Percentiles rank a stretch among this genome's conserved stretches.
Conservation (phyloP, 2,329 filamentous ascomycete genomes). For the Aspergillus quadrilineatus region DNA sequence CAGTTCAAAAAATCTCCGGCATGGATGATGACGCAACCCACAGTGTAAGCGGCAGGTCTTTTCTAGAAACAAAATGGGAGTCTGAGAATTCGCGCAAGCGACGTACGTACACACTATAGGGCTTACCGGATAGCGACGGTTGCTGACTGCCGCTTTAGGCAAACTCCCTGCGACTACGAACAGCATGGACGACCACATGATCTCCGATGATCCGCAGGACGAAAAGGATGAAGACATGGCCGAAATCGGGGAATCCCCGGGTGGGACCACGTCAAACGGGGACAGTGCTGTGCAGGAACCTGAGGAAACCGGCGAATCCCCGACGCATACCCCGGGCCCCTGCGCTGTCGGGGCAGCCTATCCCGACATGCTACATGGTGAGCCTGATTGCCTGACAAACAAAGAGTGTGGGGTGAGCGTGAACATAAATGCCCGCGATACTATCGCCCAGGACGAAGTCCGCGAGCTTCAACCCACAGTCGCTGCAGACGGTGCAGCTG, state of each 20-base stretch:
- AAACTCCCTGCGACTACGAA: slow-evolving; percentile 21
- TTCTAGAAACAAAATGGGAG: slow-evolving; percentile 45
- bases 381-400: slow-evolving; percentile 7
- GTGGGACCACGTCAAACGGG: slow-evolving; percentile 22
- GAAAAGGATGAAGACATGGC: slow-evolving; percentile 8
- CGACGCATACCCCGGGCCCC: slow-evolving; percentile 14
- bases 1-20: slow-evolving; percentile 6
- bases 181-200: slow-evolving; percentile 15
- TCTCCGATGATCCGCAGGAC: slow-evolving; percentile 8
- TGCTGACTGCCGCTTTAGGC: slow-evolving; percentile 19
- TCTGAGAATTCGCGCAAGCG: slow-evolving; percentile 29
- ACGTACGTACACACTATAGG: slow-evolving; percentile 23
- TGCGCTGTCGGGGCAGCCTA: slow-evolving; percentile 18
- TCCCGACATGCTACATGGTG: slow-evolving; percentile 24
- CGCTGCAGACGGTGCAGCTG: background rate
- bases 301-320: slow-evolving; percentile 18
- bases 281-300: slow-evolving; percentile 12
- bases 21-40: background rate
- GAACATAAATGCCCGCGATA: slow-evolving; percentile 18
- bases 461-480: background rate
- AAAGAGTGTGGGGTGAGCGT: slow-evolving; percentile 8
- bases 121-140: background rate
- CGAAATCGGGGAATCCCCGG: slow-evolving; percentile 9
- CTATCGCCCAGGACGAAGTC: slow-evolving; percentile 5
- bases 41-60: slow-evolving; percentile 31